Conservation (phyloP, 345 rosid genomes). For the Ailanthus altissimus region DNA sequence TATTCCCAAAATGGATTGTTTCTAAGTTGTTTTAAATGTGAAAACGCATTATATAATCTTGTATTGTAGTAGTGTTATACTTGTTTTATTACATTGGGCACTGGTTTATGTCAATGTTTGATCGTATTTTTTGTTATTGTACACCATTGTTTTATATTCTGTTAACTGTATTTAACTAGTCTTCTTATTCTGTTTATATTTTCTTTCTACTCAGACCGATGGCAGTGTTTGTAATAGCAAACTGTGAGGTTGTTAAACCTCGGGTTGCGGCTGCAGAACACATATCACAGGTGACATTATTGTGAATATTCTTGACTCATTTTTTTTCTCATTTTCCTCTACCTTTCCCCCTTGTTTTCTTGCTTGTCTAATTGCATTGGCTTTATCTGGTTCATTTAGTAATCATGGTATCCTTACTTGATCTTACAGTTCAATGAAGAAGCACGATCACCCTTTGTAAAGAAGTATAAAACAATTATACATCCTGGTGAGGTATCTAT, state of each 20-base stretch:
- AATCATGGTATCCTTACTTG: slow-evolving; percentile 16
- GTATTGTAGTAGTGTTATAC: background rate
- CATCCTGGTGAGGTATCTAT: slow-evolving; percentile 70
- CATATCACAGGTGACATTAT: slow-evolving; percentile 60
- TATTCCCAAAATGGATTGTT: background rate
- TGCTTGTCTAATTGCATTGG: background rate
- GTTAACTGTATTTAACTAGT: background rate
- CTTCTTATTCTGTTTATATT: slow-evolving; percentile 16
- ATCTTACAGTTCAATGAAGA: slow-evolving; percentile 59
- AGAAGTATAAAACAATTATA: slow-evolving; percentile 60
- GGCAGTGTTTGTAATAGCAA: slow-evolving; percentile 84
- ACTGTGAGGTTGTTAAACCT: slow-evolving; percentile 81
- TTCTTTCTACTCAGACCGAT: slow-evolving; percentile 57
- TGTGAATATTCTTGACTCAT: background rate
- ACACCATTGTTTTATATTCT: background rate
- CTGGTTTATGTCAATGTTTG: background rate
- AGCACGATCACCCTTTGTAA: slow-evolving; percentile 69
- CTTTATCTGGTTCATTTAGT: slow-evolving; percentile 9
- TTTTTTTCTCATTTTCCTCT: background rate
- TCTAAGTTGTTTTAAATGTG: background rate
- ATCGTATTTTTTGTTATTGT: background rate
- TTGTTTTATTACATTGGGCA: background rate
- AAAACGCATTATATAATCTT: background rate
- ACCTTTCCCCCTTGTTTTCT: background rate
- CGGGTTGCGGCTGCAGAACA: slow-evolving; percentile 93